Conservation (phyloP, 2,329 filamentous ascomycete genomes). For the Pseudogymnoascus sp. region DNA sequence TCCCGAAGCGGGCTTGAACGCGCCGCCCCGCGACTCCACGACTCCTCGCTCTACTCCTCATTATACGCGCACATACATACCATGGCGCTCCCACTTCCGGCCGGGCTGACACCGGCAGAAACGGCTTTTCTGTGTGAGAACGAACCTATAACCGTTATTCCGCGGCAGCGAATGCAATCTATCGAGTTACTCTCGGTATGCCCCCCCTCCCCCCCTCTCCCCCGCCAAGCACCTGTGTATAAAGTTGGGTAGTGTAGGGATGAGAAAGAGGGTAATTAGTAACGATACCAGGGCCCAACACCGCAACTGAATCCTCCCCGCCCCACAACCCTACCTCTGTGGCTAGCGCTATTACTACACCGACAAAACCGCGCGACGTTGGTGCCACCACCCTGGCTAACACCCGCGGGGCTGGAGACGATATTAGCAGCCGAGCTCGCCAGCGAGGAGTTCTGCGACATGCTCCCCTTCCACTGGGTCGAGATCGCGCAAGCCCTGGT, state of each 20-base stretch:
- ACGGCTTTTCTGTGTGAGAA: slow-evolving; percentile 95
- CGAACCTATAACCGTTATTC: slow-evolving; percentile 89
- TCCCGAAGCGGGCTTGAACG: neutral
- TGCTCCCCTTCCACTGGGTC: slow-evolving; percentile 90
- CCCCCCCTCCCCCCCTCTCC: slow-evolving; percentile 69
- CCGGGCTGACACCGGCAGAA: slow-evolving; percentile 71
- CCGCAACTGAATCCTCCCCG: slow-evolving; percentile 72
- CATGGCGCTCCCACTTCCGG: slow-evolving; percentile 28
- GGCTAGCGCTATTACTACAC: slow-evolving; percentile 92
- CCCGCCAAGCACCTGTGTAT: no score
- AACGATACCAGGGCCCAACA: slow-evolving; percentile 59
- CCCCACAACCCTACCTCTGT: slow-evolving; percentile 72
- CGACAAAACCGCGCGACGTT: slow-evolving; percentile 92
- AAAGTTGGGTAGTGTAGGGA: no score
- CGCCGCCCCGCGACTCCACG: neutral
- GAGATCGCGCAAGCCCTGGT: slow-evolving; percentile 84
- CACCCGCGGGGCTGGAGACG: slow-evolving; percentile 62
- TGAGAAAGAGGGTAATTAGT: slow-evolving; percentile 5
- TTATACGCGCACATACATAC: neutral
- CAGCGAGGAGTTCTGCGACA: slow-evolving; percentile 63
- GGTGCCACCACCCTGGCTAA: slow-evolving; percentile 81
- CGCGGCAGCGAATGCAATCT: slow-evolving; percentile 79
- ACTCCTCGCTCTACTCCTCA: neutral
- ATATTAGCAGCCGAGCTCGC: slow-evolving; percentile 78
- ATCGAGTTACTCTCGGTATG: slow-evolving; percentile 79